Base-by-base conservation (phyloP, 148 eudicot genomes). In the Vaccinium darrowii region DNA sequence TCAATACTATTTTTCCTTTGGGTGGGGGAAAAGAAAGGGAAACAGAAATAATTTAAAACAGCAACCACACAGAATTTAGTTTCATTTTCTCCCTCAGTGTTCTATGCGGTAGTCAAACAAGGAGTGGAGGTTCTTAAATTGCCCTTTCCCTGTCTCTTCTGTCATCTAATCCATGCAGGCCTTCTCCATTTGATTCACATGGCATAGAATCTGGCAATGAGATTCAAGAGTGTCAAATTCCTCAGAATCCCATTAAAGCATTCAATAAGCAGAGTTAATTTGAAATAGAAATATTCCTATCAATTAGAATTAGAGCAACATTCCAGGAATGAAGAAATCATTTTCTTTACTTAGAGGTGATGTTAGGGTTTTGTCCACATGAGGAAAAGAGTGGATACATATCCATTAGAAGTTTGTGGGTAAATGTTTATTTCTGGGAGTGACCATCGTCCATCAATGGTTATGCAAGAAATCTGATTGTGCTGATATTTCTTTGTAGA, bases 401-500 rank as follows among this genome's bases (percentile, higher is more conserved):
- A 25, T 3, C 36, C 18, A 69, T 69, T 27, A 16, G 71, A 25
- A 69, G 39, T 69, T 69, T 69, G 15, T 69, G 74, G 30, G 43
- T 30, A 69, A 69, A 27, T 14, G 43, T 27, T 53, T 69, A 13
- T 52, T 23, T 8, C 39, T n/a, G 7, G 1, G 11, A 21, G 9
- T 8, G 53, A 21, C 50, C 82, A 56, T 60, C 3, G 19, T 18
- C 58, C 16, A 50, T 50, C 14, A 3, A 9, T 47, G 13, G 14
- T 33, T 23, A 49, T 81, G 19, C 11, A 11, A 51, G 76, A 51
- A 65, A 57, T 73, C 53, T 52, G 36, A 49, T 14, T 75, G 71
- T 65, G 11, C 25, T 1, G 25, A 19, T 21, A 49, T 86, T 14
- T 87, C 57, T 78, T 8, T 86, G 67, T 85, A 96, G 99, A 93